phyloP scores from a whole-genome alignment of 2,329 filamentous ascomycete species.

The Nothophoma quercina region DNA sequence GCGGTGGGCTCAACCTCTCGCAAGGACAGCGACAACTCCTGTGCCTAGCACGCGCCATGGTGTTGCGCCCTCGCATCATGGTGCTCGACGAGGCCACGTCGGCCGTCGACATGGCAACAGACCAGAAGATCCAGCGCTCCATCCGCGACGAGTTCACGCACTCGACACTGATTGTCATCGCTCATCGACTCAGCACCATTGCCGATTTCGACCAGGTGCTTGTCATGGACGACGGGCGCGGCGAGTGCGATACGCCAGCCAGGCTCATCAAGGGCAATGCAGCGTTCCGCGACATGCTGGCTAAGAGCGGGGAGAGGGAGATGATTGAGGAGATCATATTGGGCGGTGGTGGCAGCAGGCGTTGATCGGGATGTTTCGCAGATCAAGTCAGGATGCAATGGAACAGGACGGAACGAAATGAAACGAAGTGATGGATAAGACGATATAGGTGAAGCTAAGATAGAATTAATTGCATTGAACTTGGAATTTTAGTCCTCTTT shows the following conservation, averaged over 20 bases:
- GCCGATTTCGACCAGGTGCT: constrained; percentile 6
- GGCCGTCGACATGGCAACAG: constrained; percentile 54
- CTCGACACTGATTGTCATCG: constrained; percentile 12
- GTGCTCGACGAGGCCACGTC: constrained; percentile 67
- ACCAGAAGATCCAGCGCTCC: constrained; percentile 11
- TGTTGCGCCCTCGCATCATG: constrained; percentile 62
- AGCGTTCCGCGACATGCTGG: not conserved
- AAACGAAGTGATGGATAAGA: no score
- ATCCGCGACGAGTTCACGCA: constrained; percentile 14
- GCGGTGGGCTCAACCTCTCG: constrained; percentile 76
- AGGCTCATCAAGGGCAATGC: not conserved
- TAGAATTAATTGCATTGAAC: no score
- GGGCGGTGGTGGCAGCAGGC: no score
- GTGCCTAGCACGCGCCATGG: constrained; percentile 61
- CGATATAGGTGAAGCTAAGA: no score
- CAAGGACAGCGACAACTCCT: constrained; percentile 76
- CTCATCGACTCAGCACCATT: constrained; percentile 6
- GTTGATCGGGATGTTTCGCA: no score
- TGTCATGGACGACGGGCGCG: constrained; percentile 1
- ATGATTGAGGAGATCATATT: no score
- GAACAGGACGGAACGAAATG: no score
- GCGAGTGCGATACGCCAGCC: not conserved
- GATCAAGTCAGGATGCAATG: no score
- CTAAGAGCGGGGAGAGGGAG: no score
- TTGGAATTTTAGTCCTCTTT: no score